A percentile compares a stretch with the other conserved stretches of the same genome.
Evolutionary conservation across 202 grass and related monocot genomes (phyloP).

Genomic region (Elaeis oleifera): DNA sequence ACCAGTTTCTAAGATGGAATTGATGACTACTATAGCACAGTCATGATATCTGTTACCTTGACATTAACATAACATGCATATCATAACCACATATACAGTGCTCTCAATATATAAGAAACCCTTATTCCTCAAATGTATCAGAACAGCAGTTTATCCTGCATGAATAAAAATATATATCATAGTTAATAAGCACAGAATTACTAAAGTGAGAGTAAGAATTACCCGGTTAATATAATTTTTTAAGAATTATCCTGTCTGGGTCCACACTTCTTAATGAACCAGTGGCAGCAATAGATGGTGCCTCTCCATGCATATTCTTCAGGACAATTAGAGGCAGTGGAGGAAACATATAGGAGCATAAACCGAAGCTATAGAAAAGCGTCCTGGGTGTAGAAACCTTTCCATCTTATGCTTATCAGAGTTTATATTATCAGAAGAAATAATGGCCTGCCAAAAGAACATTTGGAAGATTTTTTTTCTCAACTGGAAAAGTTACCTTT

Average conservation of each 20-base stretch:
- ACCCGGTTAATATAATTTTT: slow-evolving; percentile 94
- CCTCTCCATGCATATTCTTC: slow-evolving; percentile 58
- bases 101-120: too few species aligned
- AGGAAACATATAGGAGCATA: slow-evolving; percentile 80
- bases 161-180: too few species aligned
- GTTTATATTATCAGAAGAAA: slow-evolving; percentile 91
- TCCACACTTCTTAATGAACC: slow-evolving; percentile 83
- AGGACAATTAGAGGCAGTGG: slow-evolving; percentile 66
- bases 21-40: too few species aligned
- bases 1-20: too few species aligned
- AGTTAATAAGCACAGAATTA: too few species aligned
- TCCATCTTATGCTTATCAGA: slow-evolving; percentile 99
- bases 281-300: slow-evolving; percentile 54
- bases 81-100: too few species aligned
- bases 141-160: too few species aligned
- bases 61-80: too few species aligned
- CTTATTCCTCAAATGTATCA: too few species aligned
- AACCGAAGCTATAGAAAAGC: slow-evolving; percentile 77
- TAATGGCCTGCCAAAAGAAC: slow-evolving; percentile 45
- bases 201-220: slow-evolving; percentile 5
- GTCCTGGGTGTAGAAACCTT: slow-evolving; percentile 85
- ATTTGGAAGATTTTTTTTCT: neutral
- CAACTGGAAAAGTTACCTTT: neutral
- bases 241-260: slow-evolving; percentile 71
- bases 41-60: too few species aligned